A percentile compares a stretch with the other conserved stretches of the same genome.
Evolutionary conservation across 768 basidiomycete species (phyloP).

Genomic region (Pluteus cervinus): DNA sequence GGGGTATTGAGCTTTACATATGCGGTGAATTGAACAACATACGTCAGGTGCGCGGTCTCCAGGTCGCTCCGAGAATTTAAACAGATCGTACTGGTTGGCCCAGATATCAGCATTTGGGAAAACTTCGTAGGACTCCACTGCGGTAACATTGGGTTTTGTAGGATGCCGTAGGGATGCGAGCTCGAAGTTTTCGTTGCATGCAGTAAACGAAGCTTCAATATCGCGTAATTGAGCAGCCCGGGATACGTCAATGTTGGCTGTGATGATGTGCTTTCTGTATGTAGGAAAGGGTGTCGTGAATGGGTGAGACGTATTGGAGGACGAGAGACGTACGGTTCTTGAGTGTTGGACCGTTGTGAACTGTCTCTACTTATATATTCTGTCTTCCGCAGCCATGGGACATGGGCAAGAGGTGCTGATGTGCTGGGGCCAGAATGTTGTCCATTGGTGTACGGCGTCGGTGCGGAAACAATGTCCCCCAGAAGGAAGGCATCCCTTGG

Average conservation of each 20-base stretch:
- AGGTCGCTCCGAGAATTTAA: slow-evolving; percentile 80
- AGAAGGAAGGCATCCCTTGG: slow-evolving; percentile 75
- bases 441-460: slow-evolving; percentile 38
- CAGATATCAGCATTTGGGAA: slow-evolving; percentile 83
- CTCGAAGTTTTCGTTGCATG: slow-evolving; percentile 55
- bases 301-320: slow-evolving; percentile 1
- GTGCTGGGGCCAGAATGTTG: slow-evolving; percentile 24
- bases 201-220: slow-evolving; percentile 72
- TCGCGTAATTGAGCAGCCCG: slow-evolving; percentile 67
- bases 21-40: slow-evolving; percentile 14
- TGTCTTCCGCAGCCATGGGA: slow-evolving; percentile 89
- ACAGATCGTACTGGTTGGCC: slow-evolving; percentile 86
- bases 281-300: neutral
- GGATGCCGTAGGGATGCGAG: slow-evolving; percentile 64
- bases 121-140: slow-evolving; percentile 77
- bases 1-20: slow-evolving; percentile 1
- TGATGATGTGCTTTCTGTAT: slow-evolving; percentile 40
- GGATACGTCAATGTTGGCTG: slow-evolving; percentile 62
- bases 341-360: slow-evolving; percentile 31
- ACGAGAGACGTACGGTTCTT: slow-evolving; percentile 48
- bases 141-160: slow-evolving; percentile 67
- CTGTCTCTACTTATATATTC: slow-evolving; percentile 75
- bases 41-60: slow-evolving; percentile 74
- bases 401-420: slow-evolving; percentile 54
- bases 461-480: slow-evolving; percentile 50